These are phyloP conservation scores for Cystobasidium ongulense DNA, from an alignment of 768 basidiomycete species.

Conservation along the genomic window DNA sequence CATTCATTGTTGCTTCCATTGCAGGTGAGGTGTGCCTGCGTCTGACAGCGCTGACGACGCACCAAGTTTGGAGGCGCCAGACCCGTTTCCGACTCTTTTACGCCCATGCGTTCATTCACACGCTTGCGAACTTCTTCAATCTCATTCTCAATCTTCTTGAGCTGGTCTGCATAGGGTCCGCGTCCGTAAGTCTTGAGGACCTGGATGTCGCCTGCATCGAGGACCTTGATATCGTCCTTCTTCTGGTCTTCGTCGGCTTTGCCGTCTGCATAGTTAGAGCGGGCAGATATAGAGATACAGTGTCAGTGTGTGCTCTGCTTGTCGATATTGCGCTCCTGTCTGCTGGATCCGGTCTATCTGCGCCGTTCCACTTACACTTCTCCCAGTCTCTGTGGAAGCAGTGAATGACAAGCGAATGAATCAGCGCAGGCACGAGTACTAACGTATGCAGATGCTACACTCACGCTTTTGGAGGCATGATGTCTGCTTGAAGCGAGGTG, in stretches of 20 bases:
- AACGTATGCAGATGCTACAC: constrained; percentile 42
- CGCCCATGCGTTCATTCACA: constrained; percentile 95
- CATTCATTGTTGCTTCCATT: too few species aligned
- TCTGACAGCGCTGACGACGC: neutral
- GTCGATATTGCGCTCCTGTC: neutral
- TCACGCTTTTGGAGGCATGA: constrained; percentile 91
- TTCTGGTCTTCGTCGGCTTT: constrained; percentile 80
- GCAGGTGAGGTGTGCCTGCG: too few species aligned
- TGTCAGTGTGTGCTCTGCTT: neutral
- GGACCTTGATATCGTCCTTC: constrained; percentile 69
- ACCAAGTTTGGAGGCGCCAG: constrained; percentile 81
- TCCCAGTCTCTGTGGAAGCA: constrained; percentile 75
- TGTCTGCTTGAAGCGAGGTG: neutral
- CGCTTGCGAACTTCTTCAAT: constrained; percentile 94
- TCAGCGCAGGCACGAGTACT: constrained; percentile 19
- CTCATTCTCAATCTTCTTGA: constrained; percentile 82
- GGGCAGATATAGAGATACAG: neutral
- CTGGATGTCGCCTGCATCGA: constrained; percentile 97
- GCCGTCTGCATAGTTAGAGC: constrained; percentile 50
- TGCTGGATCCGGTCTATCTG: constrained; percentile 6
- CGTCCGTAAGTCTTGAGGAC: constrained; percentile 99
- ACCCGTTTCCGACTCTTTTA: constrained; percentile 97
- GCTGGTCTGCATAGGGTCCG: constrained; percentile 83
- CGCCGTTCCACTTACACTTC: constrained; percentile 60
- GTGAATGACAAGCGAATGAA: neutral